These are phyloP conservation scores for Trichoderma atroviride DNA, from an alignment of 2,329 filamentous ascomycete genomes.

Conservation along the genomic window DNA sequence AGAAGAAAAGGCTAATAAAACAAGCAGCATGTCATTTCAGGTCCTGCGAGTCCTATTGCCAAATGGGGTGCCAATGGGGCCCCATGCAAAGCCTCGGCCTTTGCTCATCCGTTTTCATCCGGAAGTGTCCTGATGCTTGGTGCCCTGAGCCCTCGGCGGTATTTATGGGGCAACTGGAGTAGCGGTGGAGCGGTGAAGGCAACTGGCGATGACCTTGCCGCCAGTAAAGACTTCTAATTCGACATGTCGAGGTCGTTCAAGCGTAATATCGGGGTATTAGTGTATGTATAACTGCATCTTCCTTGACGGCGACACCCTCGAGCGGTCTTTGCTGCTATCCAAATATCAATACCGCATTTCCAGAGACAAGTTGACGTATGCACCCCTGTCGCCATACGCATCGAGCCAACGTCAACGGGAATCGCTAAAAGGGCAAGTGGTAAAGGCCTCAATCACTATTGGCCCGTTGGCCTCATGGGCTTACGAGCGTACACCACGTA, in stretches of 20 bases:
- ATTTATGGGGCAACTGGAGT: constrained; percentile 10
- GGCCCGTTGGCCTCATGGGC: constrained; percentile 20
- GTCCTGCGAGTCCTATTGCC: neutral
- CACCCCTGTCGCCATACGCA: neutral
- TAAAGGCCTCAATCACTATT: neutral
- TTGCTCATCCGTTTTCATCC: neutral
- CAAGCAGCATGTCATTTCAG: constrained; percentile 2
- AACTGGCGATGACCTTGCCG: neutral
- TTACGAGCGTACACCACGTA: constrained; percentile 30
- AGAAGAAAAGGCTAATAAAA: neutral
- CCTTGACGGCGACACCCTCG: neutral
- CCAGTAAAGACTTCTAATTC: neutral
- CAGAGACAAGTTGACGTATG: neutral
- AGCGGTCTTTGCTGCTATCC: neutral
- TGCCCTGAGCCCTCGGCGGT: neutral
- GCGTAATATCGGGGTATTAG: neutral
- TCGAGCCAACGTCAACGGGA: neutral
- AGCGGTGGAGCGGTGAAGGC: constrained; percentile 16
- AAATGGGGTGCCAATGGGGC: neutral
- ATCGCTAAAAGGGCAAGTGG: constrained; percentile 10
- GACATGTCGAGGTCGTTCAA: neutral
- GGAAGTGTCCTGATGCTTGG: neutral
- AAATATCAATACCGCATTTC: neutral
- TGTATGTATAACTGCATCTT: neutral
- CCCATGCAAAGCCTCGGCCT: constrained; percentile 3